These are phyloP conservation scores for Lonicera japonica DNA, from an alignment of 129 eudicot species.

Conservation along the genomic window DNA sequence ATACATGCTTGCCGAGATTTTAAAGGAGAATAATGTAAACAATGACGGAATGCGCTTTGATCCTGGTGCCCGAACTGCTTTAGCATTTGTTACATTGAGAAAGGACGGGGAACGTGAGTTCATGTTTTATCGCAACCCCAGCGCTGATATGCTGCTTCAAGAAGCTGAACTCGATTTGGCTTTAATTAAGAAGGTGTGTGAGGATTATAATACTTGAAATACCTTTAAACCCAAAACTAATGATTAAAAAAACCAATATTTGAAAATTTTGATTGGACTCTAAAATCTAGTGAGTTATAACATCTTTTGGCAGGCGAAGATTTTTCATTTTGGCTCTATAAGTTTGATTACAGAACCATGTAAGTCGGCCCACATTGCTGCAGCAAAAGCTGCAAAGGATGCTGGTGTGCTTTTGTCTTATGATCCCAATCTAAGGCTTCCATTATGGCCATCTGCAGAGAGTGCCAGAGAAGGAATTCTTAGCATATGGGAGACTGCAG, in stretches of 20 bases:
- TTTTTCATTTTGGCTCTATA: slow-evolving; percentile 94
- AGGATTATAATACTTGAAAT: not conserved
- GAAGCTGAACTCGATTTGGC: slow-evolving; percentile 78
- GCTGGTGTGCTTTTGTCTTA: slow-evolving; percentile 92
- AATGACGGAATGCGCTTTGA: slow-evolving; percentile 94
- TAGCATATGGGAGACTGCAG: slow-evolving; percentile 98
- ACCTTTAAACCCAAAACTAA: not conserved
- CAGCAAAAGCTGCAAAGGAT: slow-evolving; percentile 87
- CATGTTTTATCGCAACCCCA: slow-evolving; percentile 95
- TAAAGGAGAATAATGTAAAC: slow-evolving; percentile 86
- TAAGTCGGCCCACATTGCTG: slow-evolving; percentile 95
- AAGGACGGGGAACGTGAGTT: slow-evolving; percentile 92
- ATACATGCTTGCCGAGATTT: slow-evolving; percentile 92
- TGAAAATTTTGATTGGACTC: not conserved
- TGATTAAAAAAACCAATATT: not conserved
- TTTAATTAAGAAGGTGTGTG: slow-evolving; percentile 67
- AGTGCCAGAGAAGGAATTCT: slow-evolving; percentile 94
- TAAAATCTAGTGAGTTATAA: not conserved
- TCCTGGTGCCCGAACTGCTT: slow-evolving; percentile 96
- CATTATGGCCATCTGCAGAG: slow-evolving; percentile 94
- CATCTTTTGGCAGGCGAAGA: slow-evolving; percentile 65
- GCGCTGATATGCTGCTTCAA: slow-evolving; percentile 91
- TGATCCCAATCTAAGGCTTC: slow-evolving; percentile 97
- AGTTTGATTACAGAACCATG: slow-evolving; percentile 98
- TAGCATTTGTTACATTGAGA: slow-evolving; percentile 83